Evolutionary conservation across 768 basidiomycete species (phyloP).

Genomic region (Amanita molliuscula): DNA sequence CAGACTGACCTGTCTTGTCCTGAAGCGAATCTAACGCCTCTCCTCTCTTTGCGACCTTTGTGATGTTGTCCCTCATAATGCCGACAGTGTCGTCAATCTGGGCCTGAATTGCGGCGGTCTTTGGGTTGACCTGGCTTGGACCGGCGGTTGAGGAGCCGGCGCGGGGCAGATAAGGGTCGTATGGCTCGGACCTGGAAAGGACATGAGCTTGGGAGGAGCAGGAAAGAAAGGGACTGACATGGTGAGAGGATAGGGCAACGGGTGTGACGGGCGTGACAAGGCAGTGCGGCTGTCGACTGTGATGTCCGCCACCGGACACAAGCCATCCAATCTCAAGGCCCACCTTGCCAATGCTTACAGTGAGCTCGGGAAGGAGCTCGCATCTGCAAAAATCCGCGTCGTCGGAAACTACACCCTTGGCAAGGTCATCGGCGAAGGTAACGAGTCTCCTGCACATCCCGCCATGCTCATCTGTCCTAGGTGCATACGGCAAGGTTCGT

Average conservation of each 20-base stretch:
- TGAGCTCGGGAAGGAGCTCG: slow-evolving; percentile 92
- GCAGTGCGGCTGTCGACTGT: slow-evolving; percentile 3
- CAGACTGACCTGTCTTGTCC: slow-evolving; percentile 88
- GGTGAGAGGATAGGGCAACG: slow-evolving; percentile 1
- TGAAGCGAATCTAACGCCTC: slow-evolving; percentile 90
- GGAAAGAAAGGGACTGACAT: slow-evolving; percentile 8
- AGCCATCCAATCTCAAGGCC: slow-evolving; percentile 68
- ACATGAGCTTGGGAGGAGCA: background rate
- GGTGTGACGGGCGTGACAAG: slow-evolving; percentile 1
- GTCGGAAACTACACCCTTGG: slow-evolving; percentile 94
- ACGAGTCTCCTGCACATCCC: slow-evolving; percentile 3
- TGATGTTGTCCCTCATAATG: slow-evolving; percentile 98
- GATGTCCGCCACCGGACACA: slow-evolving; percentile 48
- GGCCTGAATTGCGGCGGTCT: slow-evolving; percentile 93
- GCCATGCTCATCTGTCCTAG: slow-evolving; percentile 26
- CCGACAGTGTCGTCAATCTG: slow-evolving; percentile 97
- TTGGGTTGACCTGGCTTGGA: slow-evolving; percentile 50
- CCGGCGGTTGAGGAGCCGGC: slow-evolving; percentile 54
- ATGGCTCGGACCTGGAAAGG: slow-evolving; percentile 80
- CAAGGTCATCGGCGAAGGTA: slow-evolving; percentile 92
- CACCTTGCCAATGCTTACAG: slow-evolving; percentile 94
- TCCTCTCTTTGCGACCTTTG: slow-evolving; percentile 89
- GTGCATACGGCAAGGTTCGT: slow-evolving; percentile 92
- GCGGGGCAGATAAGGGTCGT: slow-evolving; percentile 96
- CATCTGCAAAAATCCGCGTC: slow-evolving; percentile 82